Evolutionary conservation across 805 yeast species (phyloP), one percentile per base, ranked within the genome.

Genomic region (Monosporozyma yasuniensis): DNA sequence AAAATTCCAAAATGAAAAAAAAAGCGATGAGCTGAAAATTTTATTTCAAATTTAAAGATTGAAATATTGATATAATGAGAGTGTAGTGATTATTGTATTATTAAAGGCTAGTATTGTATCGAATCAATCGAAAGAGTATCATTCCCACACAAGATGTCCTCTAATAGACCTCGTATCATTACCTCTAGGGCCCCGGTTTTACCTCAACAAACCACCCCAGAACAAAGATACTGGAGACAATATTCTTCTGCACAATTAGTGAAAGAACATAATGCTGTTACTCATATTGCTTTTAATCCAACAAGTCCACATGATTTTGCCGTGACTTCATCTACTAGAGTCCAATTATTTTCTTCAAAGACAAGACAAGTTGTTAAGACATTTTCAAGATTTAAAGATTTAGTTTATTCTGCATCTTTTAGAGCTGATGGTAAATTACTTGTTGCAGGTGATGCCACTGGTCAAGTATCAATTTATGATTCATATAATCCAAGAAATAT

Each of bases 391-490:
- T 93, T 93, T 69, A 89, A 87, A 63, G 98, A 91, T 60, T 82
- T 90, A 0, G 99, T 89, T 0, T 88, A 87, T 63, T 79, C 88
- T 30, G 98, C 96, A 44, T 95, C 89, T 65, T 91, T 83, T 67
- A 77, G 98, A 61, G 77, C 77, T 50, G 99, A 93, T 64, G 99
- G 99, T 49, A 86, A 87, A 63, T 75, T 93, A 44, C 67, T 93
- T 27, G 95, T 85, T 19, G 97, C 97, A 4, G 95, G 96, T 60
- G 99, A 93, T 70, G 96, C 96, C 12, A 80, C 93, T 3, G 99
- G 99, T 18, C 66, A 87, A 50, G 95, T 93, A 12, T 95, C 95
- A 54, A 82, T 90, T 9, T 91, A 86, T 63, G 97, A 93, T 66
- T 81, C 95, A 30, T 73, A 77, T 50, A 83, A 80, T 56, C 89